These are phyloP conservation scores for Royoungia palumana DNA, from an alignment of 768 basidiomycete species.

Conservation along the genomic window DNA sequence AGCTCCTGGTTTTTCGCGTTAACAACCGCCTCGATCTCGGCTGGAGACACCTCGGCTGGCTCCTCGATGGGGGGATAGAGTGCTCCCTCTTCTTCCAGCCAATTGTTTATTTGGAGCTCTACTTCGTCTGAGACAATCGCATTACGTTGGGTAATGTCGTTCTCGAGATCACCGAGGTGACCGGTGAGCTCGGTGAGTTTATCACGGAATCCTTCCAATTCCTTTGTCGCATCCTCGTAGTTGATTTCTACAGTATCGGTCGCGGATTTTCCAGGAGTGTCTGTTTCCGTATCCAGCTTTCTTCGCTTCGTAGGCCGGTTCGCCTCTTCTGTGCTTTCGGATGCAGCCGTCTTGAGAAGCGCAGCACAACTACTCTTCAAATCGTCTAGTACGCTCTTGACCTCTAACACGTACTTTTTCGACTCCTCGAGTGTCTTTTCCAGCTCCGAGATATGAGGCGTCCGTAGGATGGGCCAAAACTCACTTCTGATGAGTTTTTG, in stretches of 20 bases:
- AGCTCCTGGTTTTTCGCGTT: constrained; percentile 23
- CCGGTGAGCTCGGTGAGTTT: constrained; percentile 27
- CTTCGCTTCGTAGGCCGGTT: constrained; percentile 30
- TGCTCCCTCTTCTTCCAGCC: constrained; percentile 25
- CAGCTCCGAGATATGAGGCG: constrained; percentile 23
- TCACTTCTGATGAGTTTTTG: constrained; percentile 32
- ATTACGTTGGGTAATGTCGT: constrained; percentile 36
- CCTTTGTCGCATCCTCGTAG: constrained; percentile 6
- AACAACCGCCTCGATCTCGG: constrained; percentile 26
- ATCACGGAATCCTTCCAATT: constrained; percentile 28
- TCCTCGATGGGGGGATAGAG: constrained; percentile 21
- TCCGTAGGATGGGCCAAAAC: constrained; percentile 40
- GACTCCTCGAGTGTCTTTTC: constrained; percentile 21
- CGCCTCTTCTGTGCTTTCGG: constrained; percentile 11
- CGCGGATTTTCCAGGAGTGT: background rate
- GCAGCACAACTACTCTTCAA: constrained; percentile 21
- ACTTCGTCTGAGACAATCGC: constrained; percentile 27
- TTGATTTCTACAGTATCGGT: background rate
- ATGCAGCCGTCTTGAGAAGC: constrained; percentile 17
- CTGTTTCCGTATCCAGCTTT: constrained; percentile 14
- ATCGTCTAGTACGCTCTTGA: constrained; percentile 25
- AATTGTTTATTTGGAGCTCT: constrained; percentile 28
- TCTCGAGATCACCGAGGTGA: constrained; percentile 33
- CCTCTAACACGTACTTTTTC: constrained; percentile 30
- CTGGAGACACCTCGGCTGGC: constrained; percentile 12